Evolutionary conservation across 257 asterid genomes (phyloP).

Genomic region (Thymus mandschuricus): DNA sequence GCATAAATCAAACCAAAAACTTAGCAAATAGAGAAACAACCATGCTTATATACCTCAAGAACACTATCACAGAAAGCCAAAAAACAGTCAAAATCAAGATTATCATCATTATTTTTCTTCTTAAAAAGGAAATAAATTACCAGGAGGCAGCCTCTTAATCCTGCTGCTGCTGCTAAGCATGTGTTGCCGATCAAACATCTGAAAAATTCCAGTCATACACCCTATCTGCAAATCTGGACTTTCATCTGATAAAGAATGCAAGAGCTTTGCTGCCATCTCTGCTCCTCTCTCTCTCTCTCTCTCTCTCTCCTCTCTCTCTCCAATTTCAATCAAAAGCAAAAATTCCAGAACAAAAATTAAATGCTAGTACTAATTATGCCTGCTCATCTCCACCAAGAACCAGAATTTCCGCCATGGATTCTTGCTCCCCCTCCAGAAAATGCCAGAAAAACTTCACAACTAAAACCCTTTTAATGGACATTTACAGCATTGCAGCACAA

Average conservation of each 20-base stretch:
- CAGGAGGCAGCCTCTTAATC: conserved; percentile 54
- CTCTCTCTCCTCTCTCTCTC: no score
- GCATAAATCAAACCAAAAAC: conserved; percentile 17
- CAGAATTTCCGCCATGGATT: conserved; percentile 8
- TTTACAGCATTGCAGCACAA: conserved; percentile 17
- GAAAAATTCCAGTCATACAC: conserved; percentile 89
- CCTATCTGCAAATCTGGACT: conserved; percentile 85
- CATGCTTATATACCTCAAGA: conserved; percentile 5
- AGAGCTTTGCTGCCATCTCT: conserved; percentile 54
- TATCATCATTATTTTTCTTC: not conserved
- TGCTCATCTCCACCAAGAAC: conserved; percentile 3
- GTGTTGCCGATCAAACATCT: conserved; percentile 75
- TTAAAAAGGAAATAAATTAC: conserved; percentile 35
- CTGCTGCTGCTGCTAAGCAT: conserved; percentile 51
- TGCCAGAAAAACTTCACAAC: not conserved
- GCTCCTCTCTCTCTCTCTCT: not conserved
- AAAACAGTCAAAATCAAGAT: conserved; percentile 15
- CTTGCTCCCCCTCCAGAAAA: conserved; percentile 18
- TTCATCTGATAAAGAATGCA: conserved; percentile 79
- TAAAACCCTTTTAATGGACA: not conserved
- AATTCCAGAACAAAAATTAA: not conserved
- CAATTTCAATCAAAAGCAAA: no score
- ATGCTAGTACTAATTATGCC: conserved; percentile 1
- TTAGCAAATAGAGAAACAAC: not conserved
- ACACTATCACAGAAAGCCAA: not conserved